Percentiles rank a stretch among this genome's conserved stretches.
phyloP scores from a whole-genome alignment of 2,329 filamentous ascomycete species.

The Nemania diffusa region DNA sequence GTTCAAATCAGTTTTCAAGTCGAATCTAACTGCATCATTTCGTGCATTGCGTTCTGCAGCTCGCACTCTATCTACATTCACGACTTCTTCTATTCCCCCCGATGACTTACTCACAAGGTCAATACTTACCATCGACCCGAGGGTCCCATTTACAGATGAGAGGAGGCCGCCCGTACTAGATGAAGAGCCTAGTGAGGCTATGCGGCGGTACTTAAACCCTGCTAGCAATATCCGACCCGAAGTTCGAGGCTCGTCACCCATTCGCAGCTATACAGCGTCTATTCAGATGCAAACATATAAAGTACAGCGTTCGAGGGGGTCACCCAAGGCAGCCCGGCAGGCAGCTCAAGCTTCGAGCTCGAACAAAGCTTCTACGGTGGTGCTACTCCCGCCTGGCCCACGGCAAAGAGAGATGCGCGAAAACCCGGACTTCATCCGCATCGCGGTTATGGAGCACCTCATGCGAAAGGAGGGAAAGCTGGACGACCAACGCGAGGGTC shows the following conservation, averaged over 20 bases:
- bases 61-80: conserved; percentile 70
- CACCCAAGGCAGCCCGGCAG: conserved; percentile 44
- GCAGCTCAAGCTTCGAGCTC: conserved; percentile 42
- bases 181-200: conserved; percentile 72
- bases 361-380: conserved; percentile 48
- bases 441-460: conserved; percentile 77
- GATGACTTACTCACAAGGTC: conserved; percentile 75
- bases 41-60: conserved; percentile 72
- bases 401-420: conserved; percentile 75
- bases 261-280: conserved; percentile 68
- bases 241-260: conserved; percentile 47
- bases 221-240: conserved; percentile 63
- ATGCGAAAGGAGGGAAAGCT: conserved; percentile 75
- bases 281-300: conserved; percentile 80
- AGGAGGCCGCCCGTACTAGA: conserved; percentile 70
- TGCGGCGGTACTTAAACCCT: conserved; percentile 75
- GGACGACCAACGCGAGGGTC: conserved; percentile 72
- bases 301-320: conserved; percentile 61
- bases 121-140: conserved; percentile 73
- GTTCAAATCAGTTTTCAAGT: conserved; percentile 71
- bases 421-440: conserved; percentile 76
- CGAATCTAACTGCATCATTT: conserved; percentile 74
- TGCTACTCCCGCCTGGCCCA: conserved; percentile 56
- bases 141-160: conserved; percentile 74
- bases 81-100: conserved; percentile 70